A percentile compares a stretch with the other conserved stretches of the same genome.
phyloP scores from a whole-genome alignment of 2,329 filamentous ascomycete species.

The Penicillium griseofulvum region DNA sequence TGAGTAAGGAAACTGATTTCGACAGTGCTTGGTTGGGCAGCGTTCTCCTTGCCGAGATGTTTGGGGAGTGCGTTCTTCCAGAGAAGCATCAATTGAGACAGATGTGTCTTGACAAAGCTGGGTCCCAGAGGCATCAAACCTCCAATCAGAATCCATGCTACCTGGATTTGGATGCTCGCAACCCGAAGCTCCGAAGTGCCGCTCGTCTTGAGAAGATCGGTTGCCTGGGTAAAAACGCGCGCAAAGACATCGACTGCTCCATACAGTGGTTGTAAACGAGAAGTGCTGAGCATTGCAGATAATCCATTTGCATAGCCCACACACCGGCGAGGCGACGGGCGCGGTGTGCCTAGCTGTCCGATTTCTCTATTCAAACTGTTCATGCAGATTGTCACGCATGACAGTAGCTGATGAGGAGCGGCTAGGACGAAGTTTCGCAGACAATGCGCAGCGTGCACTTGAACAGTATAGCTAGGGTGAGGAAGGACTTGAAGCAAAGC shows the following conservation, averaged over 20 bases:
- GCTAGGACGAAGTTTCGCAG: slow-evolving; percentile 83
- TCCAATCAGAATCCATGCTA: slow-evolving; percentile 95
- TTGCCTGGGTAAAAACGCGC: slow-evolving; percentile 84
- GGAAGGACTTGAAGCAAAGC: slow-evolving; percentile 84
- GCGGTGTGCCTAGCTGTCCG: slow-evolving; percentile 68
- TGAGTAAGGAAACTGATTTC: slow-evolving; percentile 93
- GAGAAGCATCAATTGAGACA: slow-evolving; percentile 85
- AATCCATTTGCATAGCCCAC: slow-evolving; percentile 89
- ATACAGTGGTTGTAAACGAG: slow-evolving; percentile 81
- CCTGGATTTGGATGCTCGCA: slow-evolving; percentile 92
- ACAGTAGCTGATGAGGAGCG: slow-evolving; percentile 86
- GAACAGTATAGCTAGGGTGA: slow-evolving; percentile 94
- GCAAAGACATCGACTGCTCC: slow-evolving; percentile 96
- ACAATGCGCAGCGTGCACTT: slow-evolving; percentile 83
- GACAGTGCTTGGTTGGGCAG: slow-evolving; percentile 74
- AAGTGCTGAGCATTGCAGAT: slow-evolving; percentile 85
- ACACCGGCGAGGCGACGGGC: slow-evolving; percentile 78
- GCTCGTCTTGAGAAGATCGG: slow-evolving; percentile 86
- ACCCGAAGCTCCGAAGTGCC: slow-evolving; percentile 85
- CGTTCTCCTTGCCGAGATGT: slow-evolving; percentile 88
- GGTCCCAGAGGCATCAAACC: slow-evolving; percentile 94
- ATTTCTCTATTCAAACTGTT: slow-evolving; percentile 90
- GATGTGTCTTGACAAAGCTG: slow-evolving; percentile 97
- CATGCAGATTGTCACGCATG: slow-evolving; percentile 92
- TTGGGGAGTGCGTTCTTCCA: slow-evolving; percentile 98